phyloP scores from a whole-genome alignment of 352 stramenopile genomes.

The Globisporangium polare region DNA sequence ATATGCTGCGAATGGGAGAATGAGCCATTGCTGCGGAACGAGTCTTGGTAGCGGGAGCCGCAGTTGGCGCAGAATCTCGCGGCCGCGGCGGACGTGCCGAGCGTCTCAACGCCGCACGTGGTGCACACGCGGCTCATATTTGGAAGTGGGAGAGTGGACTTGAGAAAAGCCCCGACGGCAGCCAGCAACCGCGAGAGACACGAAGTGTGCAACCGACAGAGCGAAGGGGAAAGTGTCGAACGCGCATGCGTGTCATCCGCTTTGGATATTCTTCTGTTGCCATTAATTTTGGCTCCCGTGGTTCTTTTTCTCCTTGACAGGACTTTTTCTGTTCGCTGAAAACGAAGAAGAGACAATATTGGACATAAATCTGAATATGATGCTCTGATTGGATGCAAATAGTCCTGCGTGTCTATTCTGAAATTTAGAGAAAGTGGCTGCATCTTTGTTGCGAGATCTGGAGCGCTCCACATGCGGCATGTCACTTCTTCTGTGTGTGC shows the following conservation, averaged over 20 bases:
- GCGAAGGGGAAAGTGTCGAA: neutral
- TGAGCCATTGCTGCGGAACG: neutral
- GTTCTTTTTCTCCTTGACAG: neutral
- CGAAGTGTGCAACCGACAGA: no score
- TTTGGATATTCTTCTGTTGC: neutral
- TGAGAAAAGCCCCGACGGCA: no score
- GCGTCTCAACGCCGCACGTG: slow-evolving; percentile 8
- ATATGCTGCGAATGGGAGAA: neutral
- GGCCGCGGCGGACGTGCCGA: neutral
- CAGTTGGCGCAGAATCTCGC: slow-evolving; percentile 10
- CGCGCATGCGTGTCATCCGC: neutral
- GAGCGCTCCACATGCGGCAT: neutral
- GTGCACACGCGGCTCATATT: neutral
- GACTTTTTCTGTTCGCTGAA: neutral
- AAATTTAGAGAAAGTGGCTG: neutral
- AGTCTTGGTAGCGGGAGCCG: neutral
- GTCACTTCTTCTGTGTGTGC: neutral
- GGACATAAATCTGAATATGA: no score
- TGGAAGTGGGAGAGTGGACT: neutral
- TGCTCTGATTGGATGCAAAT: neutral
- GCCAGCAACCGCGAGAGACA: no score
- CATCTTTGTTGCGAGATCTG: neutral
- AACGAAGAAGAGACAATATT: neutral
- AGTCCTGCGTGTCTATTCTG: neutral
- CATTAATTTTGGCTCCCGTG: neutral